Evolutionary conservation across 768 basidiomycete genomes (phyloP), one percentile per base, ranked within the genome.

Genomic region (Hericium erinaceus): DNA sequence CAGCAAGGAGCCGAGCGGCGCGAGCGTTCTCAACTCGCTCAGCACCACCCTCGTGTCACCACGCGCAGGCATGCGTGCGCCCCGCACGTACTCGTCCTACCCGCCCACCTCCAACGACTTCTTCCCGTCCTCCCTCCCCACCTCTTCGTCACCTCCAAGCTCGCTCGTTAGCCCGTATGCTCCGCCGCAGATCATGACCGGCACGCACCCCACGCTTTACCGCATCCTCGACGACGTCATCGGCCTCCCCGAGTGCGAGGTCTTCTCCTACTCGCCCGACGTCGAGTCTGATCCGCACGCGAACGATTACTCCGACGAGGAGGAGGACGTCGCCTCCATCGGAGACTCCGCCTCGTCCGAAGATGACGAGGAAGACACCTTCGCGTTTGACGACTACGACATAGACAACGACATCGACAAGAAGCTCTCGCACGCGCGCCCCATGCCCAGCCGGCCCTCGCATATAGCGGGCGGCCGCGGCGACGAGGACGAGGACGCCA

Each of bases 261-360:
- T 98, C 58, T 99, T 87, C 73, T 89, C 92, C 2, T 99, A 94
- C 75, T 80, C 82, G 41, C 97, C 95, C 50, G 92, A 95, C 71
- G 84, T 89, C 58, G 92, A 95, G 63, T 86, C 87, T 24, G 97
- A 99, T 74, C 97, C 97, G 1, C 94, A 98, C 64, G 90, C 89
- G 48, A 82, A 83, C 67, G 84, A 91, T 74, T 81, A 84, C 66
- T 81, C 82, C 26, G 86, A 89, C 65, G 87, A 87, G 67, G 87
- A 89, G 63, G 87, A 89, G 61, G 89, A 90, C 62, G 73, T 82
- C 56, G 80, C 80, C 57, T 82, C 82, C 46, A 73, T 77, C 57
- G 82, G 75, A 1, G 87, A 89, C 60, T 86, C 86, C 24, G 69
- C 66, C 33, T 78, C 80, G 37, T 84, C 83, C n/a, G 77, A 78